A percentile compares a stretch with the other conserved stretches of the same genome.
These are phyloP conservation scores for maize (Zea mays) DNA, from an alignment of 176 grass and related monocot genomes.

Conservation along the genomic window DNA sequence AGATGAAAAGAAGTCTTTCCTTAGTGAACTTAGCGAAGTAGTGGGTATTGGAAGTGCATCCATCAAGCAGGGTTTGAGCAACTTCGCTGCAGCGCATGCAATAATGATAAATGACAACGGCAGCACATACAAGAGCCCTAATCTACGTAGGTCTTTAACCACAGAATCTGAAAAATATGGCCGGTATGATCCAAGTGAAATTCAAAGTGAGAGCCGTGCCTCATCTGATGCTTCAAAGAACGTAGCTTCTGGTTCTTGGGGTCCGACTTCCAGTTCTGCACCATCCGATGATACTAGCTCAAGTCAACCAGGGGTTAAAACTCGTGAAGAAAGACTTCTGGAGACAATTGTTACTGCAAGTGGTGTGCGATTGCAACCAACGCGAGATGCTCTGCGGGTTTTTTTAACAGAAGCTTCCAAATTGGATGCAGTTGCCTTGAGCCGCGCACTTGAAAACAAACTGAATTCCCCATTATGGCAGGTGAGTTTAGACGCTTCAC, in stretches of 20 bases:
- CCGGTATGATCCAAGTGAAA: conserved; percentile 66
- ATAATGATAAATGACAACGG: conserved; percentile 74
- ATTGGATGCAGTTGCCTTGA: conserved; percentile 82
- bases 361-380: conserved; percentile 87
- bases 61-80: conserved; percentile 86
- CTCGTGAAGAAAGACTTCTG: conserved; percentile 83
- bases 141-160: conserved; percentile 74
- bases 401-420: conserved; percentile 78
- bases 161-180: conserved; percentile 72
- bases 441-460: conserved; percentile 78
- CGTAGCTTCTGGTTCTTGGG: conserved; percentile 61
- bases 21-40: conserved; percentile 83
- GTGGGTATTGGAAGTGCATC: conserved; percentile 89
- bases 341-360: conserved; percentile 89
- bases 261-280: conserved; percentile 50
- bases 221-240: conserved; percentile 64
- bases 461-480: conserved; percentile 96
- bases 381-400: conserved; percentile 81
- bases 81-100: conserved; percentile 76
- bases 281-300: conserved; percentile 57
- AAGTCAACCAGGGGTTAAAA: conserved; percentile 63
- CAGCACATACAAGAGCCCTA: conserved; percentile 74
- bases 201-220: conserved; percentile 52
- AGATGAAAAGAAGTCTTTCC: conserved; percentile 90
- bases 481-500: conserved; percentile 43